Evolutionary conservation across 164 flowering plant genomes (phyloP), one percentile per base, ranked within the genome.

Genomic region (Chimonanthus salicifolius): DNA sequence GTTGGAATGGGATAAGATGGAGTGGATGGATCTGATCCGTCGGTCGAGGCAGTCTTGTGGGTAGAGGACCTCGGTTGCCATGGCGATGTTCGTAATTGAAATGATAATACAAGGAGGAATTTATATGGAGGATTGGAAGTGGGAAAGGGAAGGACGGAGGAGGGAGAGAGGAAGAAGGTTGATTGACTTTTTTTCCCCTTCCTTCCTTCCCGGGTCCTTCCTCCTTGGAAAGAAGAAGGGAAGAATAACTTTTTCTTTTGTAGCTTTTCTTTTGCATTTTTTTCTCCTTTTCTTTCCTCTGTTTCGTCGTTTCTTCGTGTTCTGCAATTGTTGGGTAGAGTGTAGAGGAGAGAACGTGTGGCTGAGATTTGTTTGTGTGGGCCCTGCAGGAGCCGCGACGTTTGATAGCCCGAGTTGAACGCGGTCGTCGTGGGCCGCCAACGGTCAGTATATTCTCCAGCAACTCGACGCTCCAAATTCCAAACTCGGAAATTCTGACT

Each of bases 1-100:
- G n/a, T 3, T 54, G 10, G 60, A 16, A 16, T 5, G 13, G 9
- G 60, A 54, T 3, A 3, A 62, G 21, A 71, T 60, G 45, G 16
- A 45, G 45, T 62, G 68, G 47, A 50, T 45, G 45, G 64, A 18
- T 33, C 68, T 49, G 51, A 72, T 48, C 47, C 58, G 68, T n/a
- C 33, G 47, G 74, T 49, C 13, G 54, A 72, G 74, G 74, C 21
- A 8, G 67, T 72, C 60, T 33, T 72, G 68, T 10, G 74, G 74
- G 44, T 33, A 58, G 16, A 72, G 64, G 46, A 72, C 43, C 47
- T 63, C 60, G 20, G 74, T 72, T 48, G 68, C 74, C 74, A 72
- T 72, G 62, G 68, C 49, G 47, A 16, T 3, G 9, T 15, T 65
- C 6, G 47, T 65, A 11, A 65, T 33, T 33, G 45, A 45, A 16